A percentile compares a stretch with the other conserved stretches of the same genome.
Evolutionary conservation across 2,329 filamentous ascomycete species (phyloP).

Genomic region (Penicillium sp.): DNA sequence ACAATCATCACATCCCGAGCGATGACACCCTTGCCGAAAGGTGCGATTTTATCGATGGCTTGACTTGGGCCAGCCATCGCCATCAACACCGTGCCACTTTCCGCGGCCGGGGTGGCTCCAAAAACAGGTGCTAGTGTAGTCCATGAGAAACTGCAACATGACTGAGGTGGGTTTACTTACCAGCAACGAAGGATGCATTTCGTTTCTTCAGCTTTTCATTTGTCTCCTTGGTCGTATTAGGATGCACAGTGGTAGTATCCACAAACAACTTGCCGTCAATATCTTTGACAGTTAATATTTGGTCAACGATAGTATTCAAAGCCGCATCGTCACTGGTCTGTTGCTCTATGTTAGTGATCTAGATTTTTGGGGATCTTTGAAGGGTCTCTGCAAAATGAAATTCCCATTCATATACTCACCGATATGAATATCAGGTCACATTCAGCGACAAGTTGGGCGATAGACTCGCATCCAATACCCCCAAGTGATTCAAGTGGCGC

Average conservation of each 20-base stretch:
- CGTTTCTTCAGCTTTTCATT: not conserved
- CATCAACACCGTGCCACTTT: conserved; percentile 11
- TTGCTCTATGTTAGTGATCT: not conserved
- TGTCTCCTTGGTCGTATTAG: conserved; percentile 9
- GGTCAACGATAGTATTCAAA: conserved; percentile 1
- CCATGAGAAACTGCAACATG: not conserved
- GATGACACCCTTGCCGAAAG: conserved; percentile 11
- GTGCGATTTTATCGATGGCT: not conserved
- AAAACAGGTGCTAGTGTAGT: conserved; percentile 12
- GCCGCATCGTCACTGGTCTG: conserved; percentile 6
- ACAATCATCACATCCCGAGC: conserved; percentile 15
- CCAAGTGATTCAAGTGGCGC: conserved; percentile 4
- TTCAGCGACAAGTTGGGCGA: conserved; percentile 5
- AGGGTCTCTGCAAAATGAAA: not conserved
- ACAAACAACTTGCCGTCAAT: conserved; percentile 10
- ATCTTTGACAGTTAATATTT: conserved; percentile 3
- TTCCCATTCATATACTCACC: conserved; percentile 1
- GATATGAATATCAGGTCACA: conserved; percentile 16
- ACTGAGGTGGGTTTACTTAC: not conserved
- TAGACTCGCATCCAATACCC: conserved; percentile 6
- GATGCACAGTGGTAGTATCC: conserved; percentile 17
- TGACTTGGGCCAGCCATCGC: conserved; percentile 4
- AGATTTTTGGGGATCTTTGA: not conserved
- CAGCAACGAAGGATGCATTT: conserved; percentile 5
- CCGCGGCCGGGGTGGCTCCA: conserved; percentile 12